Evolutionary conservation across 23 red algal genomes (phyloP).

Genomic region (Agarophyton chilense): DNA sequence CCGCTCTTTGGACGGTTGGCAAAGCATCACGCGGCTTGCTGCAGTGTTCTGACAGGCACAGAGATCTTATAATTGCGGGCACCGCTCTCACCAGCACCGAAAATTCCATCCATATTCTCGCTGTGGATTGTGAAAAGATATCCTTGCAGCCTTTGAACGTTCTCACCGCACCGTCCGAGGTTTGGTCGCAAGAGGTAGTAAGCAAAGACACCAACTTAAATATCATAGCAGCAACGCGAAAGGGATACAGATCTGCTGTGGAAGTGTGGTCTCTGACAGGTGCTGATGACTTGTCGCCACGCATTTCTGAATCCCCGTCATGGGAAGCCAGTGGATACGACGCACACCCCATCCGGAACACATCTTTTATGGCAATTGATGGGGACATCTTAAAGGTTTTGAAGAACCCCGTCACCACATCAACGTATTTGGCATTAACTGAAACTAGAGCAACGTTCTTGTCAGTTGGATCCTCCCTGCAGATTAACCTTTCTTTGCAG

Average conservation of each 20-base stretch:
- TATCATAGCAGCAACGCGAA: conserved; percentile 20
- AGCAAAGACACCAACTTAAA: background rate
- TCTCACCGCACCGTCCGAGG: conserved; percentile 22
- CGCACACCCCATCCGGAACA: background rate
- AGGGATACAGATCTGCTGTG: conserved; percentile 17
- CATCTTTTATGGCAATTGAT: conserved; percentile 18
- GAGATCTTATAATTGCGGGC: conserved; percentile 18
- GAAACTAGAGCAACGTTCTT: background rate
- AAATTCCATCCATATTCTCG: conserved; percentile 35
- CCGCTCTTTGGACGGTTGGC: conserved; percentile 29
- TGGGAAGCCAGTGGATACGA: background rate
- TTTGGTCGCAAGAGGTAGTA: conserved; percentile 23
- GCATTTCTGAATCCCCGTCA: background rate
- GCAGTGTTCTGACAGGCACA: background rate
- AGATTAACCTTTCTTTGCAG: background rate
- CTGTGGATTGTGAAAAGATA: background rate
- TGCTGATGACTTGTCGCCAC: conserved; percentile 1
- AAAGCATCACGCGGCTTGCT: conserved; percentile 24
- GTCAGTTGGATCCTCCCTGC: background rate
- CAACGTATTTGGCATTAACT: conserved; percentile 12
- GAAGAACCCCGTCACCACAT: conserved; percentile 13
- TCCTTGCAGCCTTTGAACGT: conserved; percentile 9
- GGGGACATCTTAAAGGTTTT: conserved; percentile 24
- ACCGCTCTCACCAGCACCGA: conserved; percentile 15
- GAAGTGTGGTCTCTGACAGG: conserved; percentile 25